Base-by-base conservation (phyloP, 2,329 filamentous ascomycete species). In the Paraconiothyrium brasiliense region DNA sequence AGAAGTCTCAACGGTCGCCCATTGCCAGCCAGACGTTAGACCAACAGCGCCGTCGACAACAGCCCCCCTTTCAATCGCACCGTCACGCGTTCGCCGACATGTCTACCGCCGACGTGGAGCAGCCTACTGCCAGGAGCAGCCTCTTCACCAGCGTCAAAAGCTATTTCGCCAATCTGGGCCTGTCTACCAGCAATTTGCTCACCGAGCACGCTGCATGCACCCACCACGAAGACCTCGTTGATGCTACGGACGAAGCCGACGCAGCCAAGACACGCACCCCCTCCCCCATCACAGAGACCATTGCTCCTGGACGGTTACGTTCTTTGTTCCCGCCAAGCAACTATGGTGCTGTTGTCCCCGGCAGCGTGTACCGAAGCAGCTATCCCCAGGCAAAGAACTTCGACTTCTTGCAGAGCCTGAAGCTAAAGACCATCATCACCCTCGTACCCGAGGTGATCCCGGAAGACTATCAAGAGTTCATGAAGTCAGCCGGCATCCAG, bases 331-430 rank as follows among this genome's bases (percentile, higher is more conserved):
- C 81, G n/a, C 91, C 92, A 1, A 71, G 81, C 66, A 97, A 97
- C 74, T 97, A 94, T 78, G 92, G 90, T 20, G 81, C 88, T 32
- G 90, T 97, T 22, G 81, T 90, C 22, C 86, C 89, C 7, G 89
- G 90, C 9, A 83, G 88, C 11, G 84, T 97, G 32, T 97, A 92
- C 76, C 87, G 94, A 56, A 94, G 92, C 78, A 90, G 90, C 67
- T 97, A 93, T 74, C 94, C 94, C 2, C 82, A 88, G 63, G 78
- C 84, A 5, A 85, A 89, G 59, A 90, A 97, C 72, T 90, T 91
- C 65, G 82, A 83, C 3, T 94, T 91, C 71, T 81, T 97, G 58
- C 81, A 85, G 69, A 83, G 82, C 30, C 82, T 97, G 54, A 83
- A 86, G 11, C 82, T 97, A 63, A 93, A 92, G 81, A 94, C 91